Percentiles rank a stretch among this genome's conserved stretches.
Evolutionary conservation across 257 asterid species (phyloP).

Genomic region (Primulina eburnea): DNA sequence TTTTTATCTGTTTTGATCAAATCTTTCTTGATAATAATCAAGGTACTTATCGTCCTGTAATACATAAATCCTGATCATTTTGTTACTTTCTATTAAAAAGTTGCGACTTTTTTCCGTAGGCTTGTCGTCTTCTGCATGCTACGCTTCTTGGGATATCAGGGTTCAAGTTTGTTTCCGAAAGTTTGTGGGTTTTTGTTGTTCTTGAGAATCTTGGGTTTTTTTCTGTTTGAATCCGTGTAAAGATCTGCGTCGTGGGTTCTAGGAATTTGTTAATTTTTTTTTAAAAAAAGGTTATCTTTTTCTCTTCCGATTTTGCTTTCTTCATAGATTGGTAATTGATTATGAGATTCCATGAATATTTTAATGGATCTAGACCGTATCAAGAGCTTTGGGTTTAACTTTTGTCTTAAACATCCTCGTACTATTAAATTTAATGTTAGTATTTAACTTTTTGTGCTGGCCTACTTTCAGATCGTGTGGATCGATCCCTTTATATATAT

Average conservation of each 20-base stretch:
- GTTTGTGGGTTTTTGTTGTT: not conserved
- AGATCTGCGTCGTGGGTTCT: not conserved
- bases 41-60: not conserved
- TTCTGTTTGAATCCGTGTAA: not conserved
- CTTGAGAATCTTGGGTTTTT: not conserved
- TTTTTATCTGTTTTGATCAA: not conserved
- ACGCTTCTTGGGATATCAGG: not conserved
- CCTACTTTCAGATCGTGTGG: not conserved
- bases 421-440: no score
- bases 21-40: constrained; percentile 5
- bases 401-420: not conserved
- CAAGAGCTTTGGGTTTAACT: constrained; percentile 3
- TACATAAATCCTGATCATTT: not conserved
- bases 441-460: not conserved
- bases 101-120: not conserved
- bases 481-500: not conserved
- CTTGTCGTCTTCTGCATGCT: constrained; percentile 15
- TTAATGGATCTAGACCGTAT: not conserved
- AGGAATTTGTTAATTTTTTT: not conserved
- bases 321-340: constrained; percentile 6
- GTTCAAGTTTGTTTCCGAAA: not conserved
- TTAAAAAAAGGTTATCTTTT: not conserved
- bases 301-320: not conserved
- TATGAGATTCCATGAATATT: constrained; percentile 18
- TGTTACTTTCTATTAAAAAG: not conserved